phyloP scores from a whole-genome alignment of 148 eudicot species.

The Suaeda aralocaspica region DNA sequence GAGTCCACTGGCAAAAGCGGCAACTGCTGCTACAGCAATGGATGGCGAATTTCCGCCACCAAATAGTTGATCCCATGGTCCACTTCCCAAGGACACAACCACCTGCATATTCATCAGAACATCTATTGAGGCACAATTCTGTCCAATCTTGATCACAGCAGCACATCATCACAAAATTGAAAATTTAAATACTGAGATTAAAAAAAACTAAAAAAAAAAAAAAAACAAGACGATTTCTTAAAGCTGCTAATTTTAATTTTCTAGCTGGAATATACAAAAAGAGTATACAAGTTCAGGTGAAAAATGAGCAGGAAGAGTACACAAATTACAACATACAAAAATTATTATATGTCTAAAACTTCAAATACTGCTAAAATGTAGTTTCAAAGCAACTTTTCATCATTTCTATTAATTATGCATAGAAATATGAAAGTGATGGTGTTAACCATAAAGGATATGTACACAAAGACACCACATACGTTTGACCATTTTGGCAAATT shows the following conservation, averaged over 20 bases:
- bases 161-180: background rate
- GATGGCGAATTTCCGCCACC: conserved; percentile 93
- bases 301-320: background rate
- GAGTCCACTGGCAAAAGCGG: conserved; percentile 62
- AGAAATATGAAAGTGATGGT: background rate
- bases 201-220: too few relatives aligned
- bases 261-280: background rate
- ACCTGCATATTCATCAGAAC: conserved; percentile 43
- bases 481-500: background rate
- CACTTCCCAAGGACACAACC: conserved; percentile 83
- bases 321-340: background rate
- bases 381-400: background rate
- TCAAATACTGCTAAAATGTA: background rate
- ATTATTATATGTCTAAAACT: background rate
- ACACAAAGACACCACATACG: background rate
- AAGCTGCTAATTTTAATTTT: background rate
- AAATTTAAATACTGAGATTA: too few relatives aligned
- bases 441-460: background rate
- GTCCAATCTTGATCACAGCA: background rate
- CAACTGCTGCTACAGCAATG: conserved; percentile 59
- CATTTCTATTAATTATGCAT: background rate
- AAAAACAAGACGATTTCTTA: background rate
- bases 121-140: background rate
- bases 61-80: conserved; percentile 87
- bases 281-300: background rate